Conservation (phyloP, 192 early-diverging fungal genomes). For the Coemansia guatemalensis region DNA sequence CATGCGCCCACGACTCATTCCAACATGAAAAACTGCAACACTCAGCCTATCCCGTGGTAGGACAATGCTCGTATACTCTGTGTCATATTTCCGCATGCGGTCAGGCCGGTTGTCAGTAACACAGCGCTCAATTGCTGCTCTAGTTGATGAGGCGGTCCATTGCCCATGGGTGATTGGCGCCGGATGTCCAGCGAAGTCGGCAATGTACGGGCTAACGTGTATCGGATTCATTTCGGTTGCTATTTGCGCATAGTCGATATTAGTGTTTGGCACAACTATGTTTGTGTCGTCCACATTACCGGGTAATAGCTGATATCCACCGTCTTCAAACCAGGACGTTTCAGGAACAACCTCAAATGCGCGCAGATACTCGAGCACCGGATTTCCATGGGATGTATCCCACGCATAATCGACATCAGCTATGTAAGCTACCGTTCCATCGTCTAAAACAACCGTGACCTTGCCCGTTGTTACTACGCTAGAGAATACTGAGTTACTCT, state of each 20-base stretch:
- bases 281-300: neutral
- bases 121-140: conserved; percentile 86
- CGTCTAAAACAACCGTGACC: conserved; percentile 54
- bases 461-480: conserved; percentile 71
- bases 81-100: conserved; percentile 75
- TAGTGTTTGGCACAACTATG: conserved; percentile 63
- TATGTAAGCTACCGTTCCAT: conserved; percentile 66
- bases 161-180: conserved; percentile 92
- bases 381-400: conserved; percentile 66
- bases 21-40: conserved; percentile 82
- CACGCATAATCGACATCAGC: conserved; percentile 73
- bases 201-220: conserved; percentile 90
- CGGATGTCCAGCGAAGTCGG: conserved; percentile 79
- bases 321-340: conserved; percentile 70
- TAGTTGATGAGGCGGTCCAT: conserved; percentile 91
- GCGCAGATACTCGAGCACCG: conserved; percentile 78
- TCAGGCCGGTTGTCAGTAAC: conserved; percentile 83
- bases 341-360: conserved; percentile 69
- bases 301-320: conserved; percentile 49
- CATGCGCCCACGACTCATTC: conserved; percentile 93
- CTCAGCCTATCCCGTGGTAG: conserved; percentile 80
- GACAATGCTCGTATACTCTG: conserved; percentile 87
- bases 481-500: conserved; percentile 58
- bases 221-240: conserved; percentile 89
- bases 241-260: conserved; percentile 74